Base-by-base conservation (phyloP, 768 basidiomycete genomes). In the Botryobasidium botryosum region DNA sequence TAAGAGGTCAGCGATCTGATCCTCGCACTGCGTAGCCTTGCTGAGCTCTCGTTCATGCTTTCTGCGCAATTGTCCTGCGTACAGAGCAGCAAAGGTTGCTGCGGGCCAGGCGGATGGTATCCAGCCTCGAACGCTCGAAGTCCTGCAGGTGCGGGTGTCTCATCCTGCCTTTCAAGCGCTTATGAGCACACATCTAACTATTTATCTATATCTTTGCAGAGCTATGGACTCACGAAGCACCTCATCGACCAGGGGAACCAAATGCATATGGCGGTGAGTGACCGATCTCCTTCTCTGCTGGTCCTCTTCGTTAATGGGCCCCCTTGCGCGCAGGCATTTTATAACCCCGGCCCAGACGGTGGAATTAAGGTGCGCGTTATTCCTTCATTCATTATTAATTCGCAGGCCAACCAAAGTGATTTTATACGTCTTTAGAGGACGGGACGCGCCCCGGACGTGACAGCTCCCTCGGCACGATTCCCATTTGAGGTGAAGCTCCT, bases 141-240 rank as follows among this genome's bases (percentile, higher is more conserved):
- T 73, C 8, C 54, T 73, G 23, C 67, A 72, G 64, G 72, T 70
- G 21, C 41, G 54, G 21, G 15, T 20, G 10, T 3, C 6, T 13
- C n/a, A n/a, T n/a, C n/a, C n/a, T n/a, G n/a, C n/a, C n/a, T n/a
- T n/a, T n/a, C n/a, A n/a, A n/a, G n/a, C n/a, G n/a, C n/a, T n/a
- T n/a, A n/a, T n/a, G n/a, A n/a, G n/a, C n/a, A n/a, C n/a, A n/a
- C n/a, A n/a, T n/a, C n/a, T n/a, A n/a, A n/a, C n/a, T n/a, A n/a
- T n/a, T n/a, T n/a, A n/a, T n/a, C n/a, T n/a, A 24, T 35, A 1
- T 37, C 43, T 4, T 25, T 39, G 8, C 42, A 84, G 80, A 85
- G 80, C 50, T 84, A 85, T 59, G 82, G 81, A 5, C 67, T 85
- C 5, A 77, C 71, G 0, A 75, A 81, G 15, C 67, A 70, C 3